Conservation (phyloP, 2,329 filamentous ascomycete species). For the Alternaria gansuensis region DNA sequence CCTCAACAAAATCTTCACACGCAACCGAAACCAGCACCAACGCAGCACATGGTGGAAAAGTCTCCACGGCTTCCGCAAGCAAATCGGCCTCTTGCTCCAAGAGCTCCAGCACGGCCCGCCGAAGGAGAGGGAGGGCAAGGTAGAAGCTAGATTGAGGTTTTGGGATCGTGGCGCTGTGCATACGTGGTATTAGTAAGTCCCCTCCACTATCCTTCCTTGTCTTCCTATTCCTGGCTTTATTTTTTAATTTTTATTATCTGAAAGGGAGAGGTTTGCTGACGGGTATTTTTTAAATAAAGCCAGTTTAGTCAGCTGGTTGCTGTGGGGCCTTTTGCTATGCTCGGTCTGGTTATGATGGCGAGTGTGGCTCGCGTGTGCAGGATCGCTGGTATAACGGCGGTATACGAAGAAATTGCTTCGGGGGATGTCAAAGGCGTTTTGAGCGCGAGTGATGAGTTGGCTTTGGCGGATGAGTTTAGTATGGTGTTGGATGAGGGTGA, state of each 20-base stretch:
- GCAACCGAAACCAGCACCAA: conserved; percentile 92
- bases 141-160: conserved; percentile 47
- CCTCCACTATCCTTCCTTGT: not conserved
- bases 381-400: conserved; percentile 53
- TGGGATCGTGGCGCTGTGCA: conserved; percentile 53
- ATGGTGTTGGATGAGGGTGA: conserved; percentile 38
- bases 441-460: conserved; percentile 55
- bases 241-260: too few species aligned
- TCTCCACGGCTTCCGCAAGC: conserved; percentile 75
- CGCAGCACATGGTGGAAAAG: conserved; percentile 81
- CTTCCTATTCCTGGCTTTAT: not conserved
- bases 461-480: conserved; percentile 45
- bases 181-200: conserved; percentile 51
- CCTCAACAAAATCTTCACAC: conserved; percentile 77
- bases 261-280: too few species aligned
- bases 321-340: conserved; percentile 56
- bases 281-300: conserved; percentile 21
- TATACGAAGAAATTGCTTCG: conserved; percentile 55
- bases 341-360: conserved; percentile 58
- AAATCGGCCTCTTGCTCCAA: conserved; percentile 64
- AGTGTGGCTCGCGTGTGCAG: conserved; percentile 53
- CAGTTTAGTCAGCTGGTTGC: conserved; percentile 58
- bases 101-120: conserved; percentile 38
- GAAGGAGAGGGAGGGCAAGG: conserved; percentile 28
- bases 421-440: conserved; percentile 56